These are phyloP conservation scores for Sonneratia caseolaris DNA, from an alignment of 345 rosid genomes.

Conservation along the genomic window DNA sequence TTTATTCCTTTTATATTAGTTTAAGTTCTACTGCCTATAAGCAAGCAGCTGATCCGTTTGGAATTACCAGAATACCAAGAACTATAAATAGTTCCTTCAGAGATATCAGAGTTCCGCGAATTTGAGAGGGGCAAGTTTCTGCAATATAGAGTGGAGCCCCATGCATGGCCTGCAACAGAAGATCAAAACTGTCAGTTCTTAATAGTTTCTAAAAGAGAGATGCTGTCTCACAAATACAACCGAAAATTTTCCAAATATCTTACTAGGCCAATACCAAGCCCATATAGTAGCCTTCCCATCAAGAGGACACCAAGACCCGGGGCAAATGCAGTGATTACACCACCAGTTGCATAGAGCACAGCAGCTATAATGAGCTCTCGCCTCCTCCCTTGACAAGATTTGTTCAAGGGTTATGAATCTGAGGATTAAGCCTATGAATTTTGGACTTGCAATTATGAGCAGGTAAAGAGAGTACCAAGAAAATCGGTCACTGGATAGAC, in stretches of 20 bases:
- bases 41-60: not conserved
- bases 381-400: slow-evolving; percentile 51
- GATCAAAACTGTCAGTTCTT: slow-evolving; percentile 7
- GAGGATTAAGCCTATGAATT: not conserved
- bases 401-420: slow-evolving; percentile 7
- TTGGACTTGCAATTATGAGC: not conserved
- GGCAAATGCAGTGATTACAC: slow-evolving; percentile 48
- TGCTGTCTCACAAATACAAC: not conserved
- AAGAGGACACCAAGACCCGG: slow-evolving; percentile 65
- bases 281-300: slow-evolving; percentile 73
- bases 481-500: slow-evolving; percentile 85
- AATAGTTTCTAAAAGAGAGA: not conserved
- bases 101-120: slow-evolving; percentile 90
- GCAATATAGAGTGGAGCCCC: slow-evolving; percentile 98
- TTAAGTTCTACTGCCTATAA: not conserved
- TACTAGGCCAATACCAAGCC: slow-evolving; percentile 87
- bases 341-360: slow-evolving; percentile 51
- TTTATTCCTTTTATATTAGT: not conserved
- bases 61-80: slow-evolving; percentile 79
- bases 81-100: slow-evolving; percentile 88
- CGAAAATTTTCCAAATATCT: slow-evolving; percentile 12
- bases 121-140: slow-evolving; percentile 95
- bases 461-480: slow-evolving; percentile 45
- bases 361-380: slow-evolving; percentile 74
- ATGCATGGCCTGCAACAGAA: slow-evolving; percentile 75